Percentiles rank a stretch among this genome's conserved stretches.
Conservation (phyloP, 78 protist genomes). For the Salpingoeca rosetta region DNA sequence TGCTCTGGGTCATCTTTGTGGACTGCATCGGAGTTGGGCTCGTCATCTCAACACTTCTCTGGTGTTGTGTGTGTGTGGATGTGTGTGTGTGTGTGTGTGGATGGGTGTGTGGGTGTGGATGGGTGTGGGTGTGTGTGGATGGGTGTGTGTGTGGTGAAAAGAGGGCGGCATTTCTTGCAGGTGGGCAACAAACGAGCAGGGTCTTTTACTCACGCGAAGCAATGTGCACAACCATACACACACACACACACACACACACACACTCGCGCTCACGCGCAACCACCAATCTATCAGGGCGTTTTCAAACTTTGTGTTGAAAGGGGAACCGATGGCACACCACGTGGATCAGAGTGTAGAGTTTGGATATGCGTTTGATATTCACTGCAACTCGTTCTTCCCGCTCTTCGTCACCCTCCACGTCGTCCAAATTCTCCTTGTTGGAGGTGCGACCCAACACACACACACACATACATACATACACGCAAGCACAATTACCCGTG, state of each 20-base stretch:
- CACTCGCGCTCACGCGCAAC: not conserved
- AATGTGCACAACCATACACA: not conserved
- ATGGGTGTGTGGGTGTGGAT: too few species aligned
- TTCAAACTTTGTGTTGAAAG: slow-evolving; percentile 42
- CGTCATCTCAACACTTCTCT: slow-evolving; percentile 39
- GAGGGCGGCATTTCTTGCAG: too few species aligned
- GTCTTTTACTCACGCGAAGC: too few species aligned
- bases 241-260: not conserved
- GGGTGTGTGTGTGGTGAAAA: too few species aligned
- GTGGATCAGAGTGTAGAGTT: slow-evolving; percentile 81
- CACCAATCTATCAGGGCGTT: not conserved
- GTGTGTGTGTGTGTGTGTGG: too few species aligned
- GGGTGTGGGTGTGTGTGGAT: too few species aligned
- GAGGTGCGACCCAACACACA: not conserved
- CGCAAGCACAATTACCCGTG: too few species aligned
- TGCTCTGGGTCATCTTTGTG: slow-evolving; percentile 58
- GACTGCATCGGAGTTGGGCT: slow-evolving; percentile 62
- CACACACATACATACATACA: too few species aligned
- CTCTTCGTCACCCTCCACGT: slow-evolving; percentile 60
- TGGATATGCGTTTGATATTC: slow-evolving; percentile 88
- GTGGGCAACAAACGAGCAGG: too few species aligned
- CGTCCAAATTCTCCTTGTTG: slow-evolving; percentile 47
- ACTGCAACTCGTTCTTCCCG: slow-evolving; percentile 88
- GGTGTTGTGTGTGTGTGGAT: slow-evolving; percentile 47
- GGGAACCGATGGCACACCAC: slow-evolving; percentile 38